Evolutionary conservation across 768 basidiomycete genomes (phyloP), one percentile per base, ranked within the genome.

Genomic region (Leccinum rimulosum): DNA sequence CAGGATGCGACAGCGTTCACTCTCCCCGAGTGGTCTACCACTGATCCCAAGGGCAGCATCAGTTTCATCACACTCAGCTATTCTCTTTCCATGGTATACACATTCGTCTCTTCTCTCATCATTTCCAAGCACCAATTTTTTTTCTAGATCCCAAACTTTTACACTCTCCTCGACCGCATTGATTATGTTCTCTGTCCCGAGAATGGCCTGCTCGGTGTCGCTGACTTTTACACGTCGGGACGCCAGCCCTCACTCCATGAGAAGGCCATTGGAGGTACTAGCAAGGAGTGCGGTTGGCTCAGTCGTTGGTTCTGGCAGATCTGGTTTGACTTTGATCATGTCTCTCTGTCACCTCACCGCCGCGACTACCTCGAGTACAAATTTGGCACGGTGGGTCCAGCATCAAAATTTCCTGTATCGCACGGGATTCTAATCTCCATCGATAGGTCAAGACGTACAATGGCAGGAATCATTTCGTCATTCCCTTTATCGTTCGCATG

Each of bases 241-340:
- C 82, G 80, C 31, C 79, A 82, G 56, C 73, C 81, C 1, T 82
- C 84, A 3, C 71, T 81, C 19, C 82, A 85, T 60, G 82, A 84
- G 50, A 81, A 78, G 68, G 82, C 85, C 0, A 87, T 89, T 38
- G 87, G 87, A 1, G 84, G 84, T 0, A 76, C 77, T 25, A 83
- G 80, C 60, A 84, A 84, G 48, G 77, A 82, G 70, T 79, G 84
- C 71, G 76, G 82, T 1, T 90, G 85, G 85, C 74, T 85, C 51
- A 79, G 80, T n/a, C 78, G 87, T 4, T 84, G 85, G 84, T 91
- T 91, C 75, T 90, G 88, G 88, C 84, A 87, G 63, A 85, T 86
- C 47, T 89, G 85, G 85, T 83, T 82, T 62, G 80, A 82, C 60
- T 82, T 82, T 60, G 82, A 82, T 62, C 78, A 80, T 64, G 79